Evolutionary conservation across 1,284 basidiomycete species (phyloP).

Genomic region (Ceratorhiza oryzae-sativae): DNA sequence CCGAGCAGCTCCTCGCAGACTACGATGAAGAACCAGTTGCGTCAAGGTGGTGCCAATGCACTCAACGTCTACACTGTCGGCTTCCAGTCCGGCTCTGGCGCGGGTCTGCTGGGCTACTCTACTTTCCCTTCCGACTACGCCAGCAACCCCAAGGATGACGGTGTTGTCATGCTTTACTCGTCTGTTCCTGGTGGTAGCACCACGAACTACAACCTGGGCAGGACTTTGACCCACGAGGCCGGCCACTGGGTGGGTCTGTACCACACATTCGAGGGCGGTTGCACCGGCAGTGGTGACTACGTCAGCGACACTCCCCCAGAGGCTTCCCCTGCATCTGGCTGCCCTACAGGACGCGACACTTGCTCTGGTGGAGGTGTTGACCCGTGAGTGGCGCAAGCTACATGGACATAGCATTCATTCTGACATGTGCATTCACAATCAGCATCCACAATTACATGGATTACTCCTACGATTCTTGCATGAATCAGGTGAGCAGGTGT

Average conservation of each 20-base stretch:
- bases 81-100: slow-evolving; percentile 38
- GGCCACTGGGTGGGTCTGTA: slow-evolving; percentile 57
- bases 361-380: slow-evolving; percentile 43
- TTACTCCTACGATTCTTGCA: slow-evolving; percentile 44
- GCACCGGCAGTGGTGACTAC: slow-evolving; percentile 57
- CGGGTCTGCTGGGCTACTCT: slow-evolving; percentile 42
- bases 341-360: slow-evolving; percentile 44
- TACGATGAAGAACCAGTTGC: slow-evolving; percentile 56
- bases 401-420: not conserved
- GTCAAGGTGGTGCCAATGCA: slow-evolving; percentile 26
- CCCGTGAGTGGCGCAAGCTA: slow-evolving; percentile 26
- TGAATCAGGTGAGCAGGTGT: slow-evolving; percentile 35
- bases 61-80: slow-evolving; percentile 39
- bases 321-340: slow-evolving; percentile 40
- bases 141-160: slow-evolving; percentile 44
- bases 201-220: slow-evolving; percentile 47
- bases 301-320: slow-evolving; percentile 57
- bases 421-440: not conserved
- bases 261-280: slow-evolving; percentile 67
- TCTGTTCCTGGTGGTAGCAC: slow-evolving; percentile 48
- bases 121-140: slow-evolving; percentile 39
- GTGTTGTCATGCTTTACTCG: slow-evolving; percentile 45
- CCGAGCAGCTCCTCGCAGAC: slow-evolving; percentile 55
- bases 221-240: slow-evolving; percentile 42
- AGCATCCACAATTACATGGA: slow-evolving; percentile 42